Conservation (phyloP, 257 asterid genomes). For the Solanum paucissectum region DNA sequence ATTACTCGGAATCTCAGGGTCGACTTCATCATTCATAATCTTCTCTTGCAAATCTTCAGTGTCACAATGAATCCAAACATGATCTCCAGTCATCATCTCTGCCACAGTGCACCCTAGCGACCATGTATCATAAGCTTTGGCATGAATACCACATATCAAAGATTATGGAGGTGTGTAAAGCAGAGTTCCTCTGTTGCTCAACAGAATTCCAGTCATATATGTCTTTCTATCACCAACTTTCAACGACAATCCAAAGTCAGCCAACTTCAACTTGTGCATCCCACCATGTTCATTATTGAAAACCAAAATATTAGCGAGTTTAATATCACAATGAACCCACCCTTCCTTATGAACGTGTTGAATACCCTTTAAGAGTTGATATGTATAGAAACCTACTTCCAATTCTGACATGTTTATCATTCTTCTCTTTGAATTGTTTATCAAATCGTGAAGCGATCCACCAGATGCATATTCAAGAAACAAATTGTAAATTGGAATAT, state of each 20-base stretch:
- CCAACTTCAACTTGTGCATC: too few species aligned
- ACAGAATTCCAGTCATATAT: not conserved
- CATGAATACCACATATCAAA: not conserved
- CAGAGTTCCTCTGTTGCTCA: not conserved
- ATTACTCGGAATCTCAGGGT: not conserved
- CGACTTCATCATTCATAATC: not conserved
- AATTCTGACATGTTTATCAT: too few species aligned
- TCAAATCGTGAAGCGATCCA: not conserved
- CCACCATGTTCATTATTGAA: too few species aligned
- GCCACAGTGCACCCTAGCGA: not conserved
- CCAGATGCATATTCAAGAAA: not conserved
- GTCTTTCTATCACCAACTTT: too few species aligned
- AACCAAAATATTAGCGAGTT: too few species aligned
- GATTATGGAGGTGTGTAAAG: not conserved
- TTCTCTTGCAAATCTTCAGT: not conserved
- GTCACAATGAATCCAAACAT: not conserved
- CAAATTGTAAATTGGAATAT: not conserved
- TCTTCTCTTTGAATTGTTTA: not conserved
- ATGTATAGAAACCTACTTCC: too few species aligned
- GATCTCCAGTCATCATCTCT: slow-evolving; percentile 1
- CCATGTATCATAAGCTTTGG: not conserved
- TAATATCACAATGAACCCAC: too few species aligned
- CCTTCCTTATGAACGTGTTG: too few species aligned
- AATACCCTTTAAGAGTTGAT: too few species aligned
- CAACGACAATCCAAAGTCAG: too few species aligned